phyloP scores from a whole-genome alignment of 129 eudicot genomes.

The Silybum marianum region DNA sequence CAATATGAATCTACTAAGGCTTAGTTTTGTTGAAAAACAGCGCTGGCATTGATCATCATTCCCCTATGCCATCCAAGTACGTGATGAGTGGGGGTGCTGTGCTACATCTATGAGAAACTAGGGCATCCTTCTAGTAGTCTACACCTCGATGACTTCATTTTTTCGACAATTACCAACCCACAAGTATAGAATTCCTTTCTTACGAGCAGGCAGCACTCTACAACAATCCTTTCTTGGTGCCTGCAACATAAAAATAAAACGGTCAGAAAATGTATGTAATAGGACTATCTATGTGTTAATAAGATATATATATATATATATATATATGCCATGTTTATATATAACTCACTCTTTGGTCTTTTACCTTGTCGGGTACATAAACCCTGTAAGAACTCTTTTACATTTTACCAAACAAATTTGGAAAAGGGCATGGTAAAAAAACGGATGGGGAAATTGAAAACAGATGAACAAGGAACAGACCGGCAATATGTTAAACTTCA shows the following conservation, averaged over 20 bases:
- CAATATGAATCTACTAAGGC: constrained; percentile 14
- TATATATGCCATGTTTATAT: neutral
- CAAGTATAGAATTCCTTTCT: constrained; percentile 44
- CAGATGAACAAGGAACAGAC: neutral
- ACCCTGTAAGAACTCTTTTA: neutral
- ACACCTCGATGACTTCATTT: constrained; percentile 63
- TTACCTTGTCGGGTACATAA: neutral
- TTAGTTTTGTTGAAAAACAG: constrained; percentile 3
- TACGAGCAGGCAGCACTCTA: constrained; percentile 60
- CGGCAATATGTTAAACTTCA: neutral
- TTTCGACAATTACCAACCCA: constrained; percentile 64
- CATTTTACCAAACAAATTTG: neutral
- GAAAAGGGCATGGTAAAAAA: neutral
- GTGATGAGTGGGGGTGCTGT: constrained; percentile 30
- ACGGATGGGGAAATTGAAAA: neutral
- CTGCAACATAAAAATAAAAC: constrained; percentile 33
- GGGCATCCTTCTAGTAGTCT: constrained; percentile 27
- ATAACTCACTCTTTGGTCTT: constrained; percentile 4
- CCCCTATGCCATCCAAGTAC: constrained; percentile 13
- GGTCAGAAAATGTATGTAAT: constrained; percentile 3
- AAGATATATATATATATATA: neutral
- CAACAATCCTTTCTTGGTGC: constrained; percentile 87
- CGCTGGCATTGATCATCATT: constrained; percentile 6
- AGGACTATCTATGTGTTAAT: neutral
- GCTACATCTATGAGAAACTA: constrained; percentile 19